Evolutionary conservation across 164 flowering plant species (phyloP).

Genomic region (Sextonia rubra): DNA sequence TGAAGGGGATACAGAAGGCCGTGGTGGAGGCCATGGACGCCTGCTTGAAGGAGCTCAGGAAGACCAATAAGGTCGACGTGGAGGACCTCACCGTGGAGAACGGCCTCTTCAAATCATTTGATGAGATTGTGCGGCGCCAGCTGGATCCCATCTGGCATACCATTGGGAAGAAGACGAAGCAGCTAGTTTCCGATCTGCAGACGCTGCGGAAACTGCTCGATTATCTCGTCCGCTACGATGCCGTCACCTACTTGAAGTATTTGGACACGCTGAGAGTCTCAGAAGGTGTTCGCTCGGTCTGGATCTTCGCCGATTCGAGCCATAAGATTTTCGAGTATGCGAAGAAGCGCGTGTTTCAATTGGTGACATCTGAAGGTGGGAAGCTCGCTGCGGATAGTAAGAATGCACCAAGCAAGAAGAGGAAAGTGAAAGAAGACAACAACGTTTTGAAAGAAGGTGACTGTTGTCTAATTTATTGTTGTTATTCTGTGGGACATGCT

Average conservation of each 20-base stretch:
- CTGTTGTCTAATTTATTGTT: not conserved
- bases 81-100: constrained; percentile 96
- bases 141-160: constrained; percentile 99
- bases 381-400: constrained; percentile 35
- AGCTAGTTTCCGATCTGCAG: constrained; percentile 91
- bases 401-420: constrained; percentile 43
- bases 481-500: not conserved
- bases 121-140: constrained; percentile 91
- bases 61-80: constrained; percentile 95
- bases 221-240: constrained; percentile 97
- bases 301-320: constrained; percentile 97
- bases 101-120: constrained; percentile 91
- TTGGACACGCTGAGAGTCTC: constrained; percentile 92
- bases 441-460: constrained; percentile 42
- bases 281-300: constrained; percentile 89
- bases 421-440: constrained; percentile 38
- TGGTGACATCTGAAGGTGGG: constrained; percentile 47
- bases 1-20: constrained; percentile 85
- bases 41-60: constrained; percentile 95
- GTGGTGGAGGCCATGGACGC: constrained; percentile 91
- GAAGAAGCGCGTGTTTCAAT: constrained; percentile 81
- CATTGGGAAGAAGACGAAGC: constrained; percentile 88
- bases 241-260: constrained; percentile 90
- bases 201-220: constrained; percentile 89
- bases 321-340: constrained; percentile 94